Conservation (phyloP, 495 filamentous ascomycete genomes). For the Aspergillus conjunctus region DNA sequence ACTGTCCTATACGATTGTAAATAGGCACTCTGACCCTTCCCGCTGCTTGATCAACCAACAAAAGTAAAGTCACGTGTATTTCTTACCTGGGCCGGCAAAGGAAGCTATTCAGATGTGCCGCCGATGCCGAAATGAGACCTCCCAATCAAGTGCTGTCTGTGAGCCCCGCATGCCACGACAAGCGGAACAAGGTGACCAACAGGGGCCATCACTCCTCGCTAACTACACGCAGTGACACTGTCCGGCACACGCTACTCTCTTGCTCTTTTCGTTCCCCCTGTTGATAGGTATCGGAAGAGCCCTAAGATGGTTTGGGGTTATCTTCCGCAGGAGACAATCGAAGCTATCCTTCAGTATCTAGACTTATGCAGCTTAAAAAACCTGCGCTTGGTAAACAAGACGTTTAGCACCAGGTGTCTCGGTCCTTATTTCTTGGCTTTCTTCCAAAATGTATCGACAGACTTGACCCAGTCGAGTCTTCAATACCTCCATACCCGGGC, state of each 20-base stretch:
- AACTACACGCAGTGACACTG: not conserved
- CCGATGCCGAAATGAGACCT: not conserved
- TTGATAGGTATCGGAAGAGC: not conserved
- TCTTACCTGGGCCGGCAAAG: not conserved
- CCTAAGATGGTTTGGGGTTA: not conserved
- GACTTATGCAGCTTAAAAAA: not conserved
- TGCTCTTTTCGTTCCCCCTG: too few species aligned
- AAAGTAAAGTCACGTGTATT: not conserved
- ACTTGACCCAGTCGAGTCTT: conserved; percentile 5
- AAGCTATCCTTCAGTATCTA: conserved; percentile 4
- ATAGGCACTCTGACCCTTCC: too few species aligned
- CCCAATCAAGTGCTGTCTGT: not conserved
- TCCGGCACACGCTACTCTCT: not conserved
- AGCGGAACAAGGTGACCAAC: not conserved
- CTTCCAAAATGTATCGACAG: conserved; percentile 4
- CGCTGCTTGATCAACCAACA: too few species aligned
- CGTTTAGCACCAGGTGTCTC: not conserved
- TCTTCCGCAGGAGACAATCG: conserved; percentile 2
- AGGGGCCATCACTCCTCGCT: not conserved
- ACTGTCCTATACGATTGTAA: too few species aligned
- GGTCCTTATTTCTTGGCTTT: conserved; percentile 3
- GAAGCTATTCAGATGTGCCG: not conserved
- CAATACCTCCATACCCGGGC: not conserved
- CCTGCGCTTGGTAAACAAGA: not conserved
- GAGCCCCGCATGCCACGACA: conserved; percentile 4